These are phyloP conservation scores for Carex arenaria DNA, from an alignment of 202 grass and related monocot species.

Conservation along the genomic window DNA sequence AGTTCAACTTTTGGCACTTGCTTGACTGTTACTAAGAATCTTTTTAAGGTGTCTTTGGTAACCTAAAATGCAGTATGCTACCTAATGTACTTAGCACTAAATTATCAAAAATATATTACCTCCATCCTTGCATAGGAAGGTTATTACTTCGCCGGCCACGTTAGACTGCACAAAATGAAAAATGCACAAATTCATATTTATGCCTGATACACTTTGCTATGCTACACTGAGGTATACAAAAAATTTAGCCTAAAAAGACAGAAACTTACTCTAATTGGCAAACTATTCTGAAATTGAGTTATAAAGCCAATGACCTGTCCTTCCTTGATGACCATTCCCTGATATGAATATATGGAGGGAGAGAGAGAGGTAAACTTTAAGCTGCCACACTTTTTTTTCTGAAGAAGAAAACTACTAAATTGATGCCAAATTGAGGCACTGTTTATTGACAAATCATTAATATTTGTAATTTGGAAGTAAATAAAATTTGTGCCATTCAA, in stretches of 20 bases:
- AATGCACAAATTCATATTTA: background rate
- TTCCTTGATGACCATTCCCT: slow-evolving; percentile 42
- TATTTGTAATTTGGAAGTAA: background rate
- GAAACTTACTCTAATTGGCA: slow-evolving; percentile 37
- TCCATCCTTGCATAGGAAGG: slow-evolving; percentile 39
- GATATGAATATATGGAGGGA: background rate
- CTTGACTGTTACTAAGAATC: background rate
- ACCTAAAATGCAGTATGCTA: background rate
- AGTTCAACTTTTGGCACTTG: background rate
- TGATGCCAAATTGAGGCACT: background rate
- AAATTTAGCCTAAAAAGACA: background rate
- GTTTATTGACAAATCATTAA: background rate
- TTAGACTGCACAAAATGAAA: slow-evolving; percentile 32
- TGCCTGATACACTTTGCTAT: slow-evolving; percentile 5
- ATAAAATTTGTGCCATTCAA: background rate
- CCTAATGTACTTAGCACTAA: background rate
- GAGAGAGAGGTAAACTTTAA: background rate
- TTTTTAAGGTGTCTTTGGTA: background rate
- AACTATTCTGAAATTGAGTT: slow-evolving; percentile 36
- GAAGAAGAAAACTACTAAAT: background rate
- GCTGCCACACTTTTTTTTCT: background rate
- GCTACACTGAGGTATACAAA: background rate
- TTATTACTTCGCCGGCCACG: slow-evolving; percentile 40
- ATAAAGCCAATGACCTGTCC: slow-evolving; percentile 41
- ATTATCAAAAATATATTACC: slow-evolving; percentile 24